phyloP scores from a whole-genome alignment of 2,329 filamentous ascomycete species.

The Claviceps maximensis region DNA sequence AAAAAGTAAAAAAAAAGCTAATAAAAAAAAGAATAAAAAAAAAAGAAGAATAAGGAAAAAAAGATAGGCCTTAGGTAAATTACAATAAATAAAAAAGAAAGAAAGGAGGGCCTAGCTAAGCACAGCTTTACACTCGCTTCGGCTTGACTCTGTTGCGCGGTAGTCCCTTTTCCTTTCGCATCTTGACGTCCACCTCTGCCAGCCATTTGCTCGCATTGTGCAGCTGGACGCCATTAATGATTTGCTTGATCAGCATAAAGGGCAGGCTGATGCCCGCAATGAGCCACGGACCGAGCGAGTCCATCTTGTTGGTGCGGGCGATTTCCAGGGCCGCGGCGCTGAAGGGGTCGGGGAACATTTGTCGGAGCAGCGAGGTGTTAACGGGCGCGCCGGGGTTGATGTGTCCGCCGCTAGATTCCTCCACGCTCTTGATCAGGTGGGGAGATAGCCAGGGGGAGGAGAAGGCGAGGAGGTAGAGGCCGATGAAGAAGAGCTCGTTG shows the following conservation, averaged over 20 bases:
- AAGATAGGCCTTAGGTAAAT: background rate
- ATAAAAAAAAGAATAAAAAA: background rate
- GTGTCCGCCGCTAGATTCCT: slow-evolving; percentile 35
- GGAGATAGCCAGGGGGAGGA: slow-evolving; percentile 81
- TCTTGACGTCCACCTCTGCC: slow-evolving; percentile 73
- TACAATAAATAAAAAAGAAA: background rate
- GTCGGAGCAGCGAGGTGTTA: slow-evolving; percentile 53
- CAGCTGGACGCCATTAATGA: slow-evolving; percentile 88
- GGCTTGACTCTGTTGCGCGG: slow-evolving; percentile 32
- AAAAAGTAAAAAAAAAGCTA: background rate
- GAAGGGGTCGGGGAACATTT: slow-evolving; percentile 79
- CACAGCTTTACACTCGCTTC: slow-evolving; percentile 18
- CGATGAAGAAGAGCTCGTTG: slow-evolving; percentile 97
- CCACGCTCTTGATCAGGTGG: slow-evolving; percentile 56
- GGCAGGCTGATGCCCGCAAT: slow-evolving; percentile 69
- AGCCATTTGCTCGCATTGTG: slow-evolving; percentile 87
- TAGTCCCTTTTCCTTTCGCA: slow-evolving; percentile 41
- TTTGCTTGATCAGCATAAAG: slow-evolving; percentile 83
- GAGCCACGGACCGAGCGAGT: slow-evolving; percentile 53
- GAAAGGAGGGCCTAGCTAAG: too few relatives aligned
- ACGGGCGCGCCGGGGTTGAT: slow-evolving; percentile 57
- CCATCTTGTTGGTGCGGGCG: slow-evolving; percentile 87
- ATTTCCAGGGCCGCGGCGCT: slow-evolving; percentile 86
- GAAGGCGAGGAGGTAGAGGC: slow-evolving; percentile 93
- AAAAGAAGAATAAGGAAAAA: background rate